A percentile compares a stretch with the other conserved stretches of the same genome.
Evolutionary conservation across 2,329 filamentous ascomycete species (phyloP).

Genomic region (Colletotrichum noveboracense): DNA sequence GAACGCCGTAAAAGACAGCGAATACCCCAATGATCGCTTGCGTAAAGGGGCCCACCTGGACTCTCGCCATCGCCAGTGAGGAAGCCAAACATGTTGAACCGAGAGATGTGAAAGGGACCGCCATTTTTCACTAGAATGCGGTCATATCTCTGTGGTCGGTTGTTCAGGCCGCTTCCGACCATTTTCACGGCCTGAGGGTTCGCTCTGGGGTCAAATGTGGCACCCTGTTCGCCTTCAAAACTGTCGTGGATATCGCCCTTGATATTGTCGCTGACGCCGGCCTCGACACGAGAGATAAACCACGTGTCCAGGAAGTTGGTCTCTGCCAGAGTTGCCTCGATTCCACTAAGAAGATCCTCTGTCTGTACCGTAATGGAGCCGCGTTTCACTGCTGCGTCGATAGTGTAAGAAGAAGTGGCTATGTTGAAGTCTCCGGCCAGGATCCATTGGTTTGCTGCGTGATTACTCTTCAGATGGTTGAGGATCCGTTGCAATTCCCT

Average conservation of each 20-base stretch:
- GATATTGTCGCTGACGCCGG: conserved; percentile 41
- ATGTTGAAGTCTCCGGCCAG: conserved; percentile 71
- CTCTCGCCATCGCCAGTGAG: conserved; percentile 27
- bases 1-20: conserved; percentile 41
- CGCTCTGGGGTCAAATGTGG: conserved; percentile 65
- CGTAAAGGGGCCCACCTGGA: conserved; percentile 29
- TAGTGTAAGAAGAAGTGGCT: conserved; percentile 61
- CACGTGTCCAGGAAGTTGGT: conserved; percentile 58
- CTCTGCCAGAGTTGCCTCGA: conserved; percentile 52
- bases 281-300: conserved; percentile 48
- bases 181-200: conserved; percentile 62
- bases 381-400: conserved; percentile 56
- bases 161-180: conserved; percentile 50
- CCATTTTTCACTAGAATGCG: conserved; percentile 60
- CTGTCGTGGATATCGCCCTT: conserved; percentile 34
- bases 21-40: conserved; percentile 66
- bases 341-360: conserved; percentile 41
- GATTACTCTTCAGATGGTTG: conserved; percentile 45
- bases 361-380: conserved; percentile 59
- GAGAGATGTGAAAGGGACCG: conserved; percentile 39
- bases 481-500: conserved; percentile 58
- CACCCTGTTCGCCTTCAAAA: conserved; percentile 66
- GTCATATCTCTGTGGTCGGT: conserved; percentile 69
- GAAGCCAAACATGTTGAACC: conserved; percentile 65
- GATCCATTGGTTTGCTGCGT: conserved; percentile 54